Evolutionary conservation across 2,329 filamentous ascomycete species (phyloP), one percentile per base, ranked within the genome.

Genomic region (Penicillium corylophilum): DNA sequence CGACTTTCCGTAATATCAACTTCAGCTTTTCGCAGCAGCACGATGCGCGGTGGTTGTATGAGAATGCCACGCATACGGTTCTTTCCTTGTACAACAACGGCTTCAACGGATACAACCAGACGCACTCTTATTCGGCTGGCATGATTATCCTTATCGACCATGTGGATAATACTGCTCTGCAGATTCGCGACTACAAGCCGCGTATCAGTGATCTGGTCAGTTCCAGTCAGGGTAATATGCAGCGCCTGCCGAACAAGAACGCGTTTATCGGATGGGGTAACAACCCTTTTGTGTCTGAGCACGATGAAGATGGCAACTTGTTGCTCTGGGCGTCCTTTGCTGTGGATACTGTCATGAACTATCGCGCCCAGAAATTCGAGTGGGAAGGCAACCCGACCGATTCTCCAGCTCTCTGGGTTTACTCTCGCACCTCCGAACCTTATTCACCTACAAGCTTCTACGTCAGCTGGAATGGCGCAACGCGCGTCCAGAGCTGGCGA

Each of bases 21-120:
- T 74, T 74, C 36, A 68, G 64, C 44, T 75, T 74, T 57, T 74
- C 72, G n/a, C 72, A 71, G 52, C 72, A 75, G 47, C 72, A 75
- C 51, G 72, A 75, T 55, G 71, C 72, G 23, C 65, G 72, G 35
- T 74, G 68, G 63, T 46, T 75, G 16, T 62, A 55, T 16, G 69
- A 74, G 50, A 73, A 74, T 36, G 52, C 57, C 12, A 74, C 70
- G 1, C 71, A 74, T 51, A 69, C 70, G 0, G 43, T 73, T 3
- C 42, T 74, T 24, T 73, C 72, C 8, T 56, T 74, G 1, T 75
- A 71, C 51, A 73, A 74, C 51, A 75, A 74, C 73, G 72, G 71
- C 0, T 71, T 58, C 36, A 75, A 74, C 39, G 72, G 72, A 2
- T 74, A 64, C 55, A 74, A 74, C 53, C 57, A 59, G 44, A 74